phyloP scores from a whole-genome alignment of 2,329 filamentous ascomycete genomes.

The Verticillium dahliae region DNA sequence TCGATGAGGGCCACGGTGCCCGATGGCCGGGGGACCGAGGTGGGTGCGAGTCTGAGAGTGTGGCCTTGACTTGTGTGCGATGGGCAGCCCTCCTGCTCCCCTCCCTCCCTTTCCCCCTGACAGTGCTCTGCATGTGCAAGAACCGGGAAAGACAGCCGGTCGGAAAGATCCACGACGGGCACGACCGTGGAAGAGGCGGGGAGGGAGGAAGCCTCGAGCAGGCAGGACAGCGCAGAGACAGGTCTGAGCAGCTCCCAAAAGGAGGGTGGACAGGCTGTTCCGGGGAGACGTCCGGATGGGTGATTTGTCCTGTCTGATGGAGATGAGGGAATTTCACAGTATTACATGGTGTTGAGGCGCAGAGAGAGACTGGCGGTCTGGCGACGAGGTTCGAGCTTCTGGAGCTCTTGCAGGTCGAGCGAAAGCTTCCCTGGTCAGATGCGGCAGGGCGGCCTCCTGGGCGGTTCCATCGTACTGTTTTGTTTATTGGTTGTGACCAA shows the following conservation, averaged over 20 bases:
- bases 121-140: background rate
- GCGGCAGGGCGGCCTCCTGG: background rate
- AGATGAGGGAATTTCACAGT: slow-evolving; percentile 11
- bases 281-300: slow-evolving; percentile 7
- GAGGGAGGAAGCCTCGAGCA: background rate
- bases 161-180: background rate
- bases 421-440: background rate
- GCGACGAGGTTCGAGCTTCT: background rate
- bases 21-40: background rate
- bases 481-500: background rate
- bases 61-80: background rate
- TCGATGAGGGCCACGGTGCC: background rate
- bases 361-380: background rate
- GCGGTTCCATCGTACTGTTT: background rate
- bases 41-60: background rate
- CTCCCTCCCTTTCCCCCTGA: background rate
- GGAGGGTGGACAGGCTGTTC: slow-evolving; percentile 5
- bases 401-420: background rate
- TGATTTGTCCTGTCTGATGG: background rate
- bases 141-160: background rate
- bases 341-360: background rate
- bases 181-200: background rate
- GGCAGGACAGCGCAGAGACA: background rate
- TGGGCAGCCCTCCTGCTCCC: background rate
- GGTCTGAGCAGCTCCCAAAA: background rate